Percentiles rank a stretch among this genome's conserved stretches.
Evolutionary conservation across 805 yeast genomes (phyloP).

Genomic region (Blastobotrys americana): DNA sequence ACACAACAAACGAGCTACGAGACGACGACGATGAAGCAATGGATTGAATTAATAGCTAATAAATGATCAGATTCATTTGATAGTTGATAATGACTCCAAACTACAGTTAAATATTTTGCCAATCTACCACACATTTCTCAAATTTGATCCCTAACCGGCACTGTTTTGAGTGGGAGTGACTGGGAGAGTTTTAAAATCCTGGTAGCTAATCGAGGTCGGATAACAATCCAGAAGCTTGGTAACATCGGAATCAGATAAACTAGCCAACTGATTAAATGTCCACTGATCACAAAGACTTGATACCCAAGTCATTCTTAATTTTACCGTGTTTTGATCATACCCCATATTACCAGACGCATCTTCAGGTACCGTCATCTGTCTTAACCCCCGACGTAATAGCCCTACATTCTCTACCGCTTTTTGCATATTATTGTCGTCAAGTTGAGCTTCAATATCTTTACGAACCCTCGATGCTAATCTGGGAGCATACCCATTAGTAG

Average conservation of each 20-base stretch:
- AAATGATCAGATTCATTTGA: too few species aligned
- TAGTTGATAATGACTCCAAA: too few species aligned
- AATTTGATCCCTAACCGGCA: too few species aligned
- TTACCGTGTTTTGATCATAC: conserved; percentile 33
- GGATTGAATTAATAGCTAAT: too few species aligned
- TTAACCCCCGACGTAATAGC: conserved; percentile 42
- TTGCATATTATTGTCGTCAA: conserved; percentile 39
- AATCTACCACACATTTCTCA: too few species aligned
- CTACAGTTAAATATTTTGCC: too few species aligned
- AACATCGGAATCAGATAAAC: conserved; percentile 24
- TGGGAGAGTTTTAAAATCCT: too few species aligned
- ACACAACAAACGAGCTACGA: too few species aligned
- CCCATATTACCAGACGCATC: conserved; percentile 33
- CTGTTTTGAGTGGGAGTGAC: too few species aligned
- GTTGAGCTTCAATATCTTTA: conserved; percentile 41
- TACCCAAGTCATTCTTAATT: conserved; percentile 66
- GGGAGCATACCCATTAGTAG: conserved; percentile 79
- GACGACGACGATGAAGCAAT: too few species aligned
- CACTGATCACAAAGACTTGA: conserved; percentile 55
- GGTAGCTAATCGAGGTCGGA: conserved; percentile 9
- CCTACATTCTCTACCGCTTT: conserved; percentile 58
- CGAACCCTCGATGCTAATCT: conserved; percentile 60
- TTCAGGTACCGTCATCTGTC: conserved; percentile 41
- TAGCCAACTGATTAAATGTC: conserved; percentile 54
- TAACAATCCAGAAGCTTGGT: conserved; percentile 34